phyloP scores from a whole-genome alignment of 2,329 filamentous ascomycete genomes.

The Cytospora paraplurivora region DNA sequence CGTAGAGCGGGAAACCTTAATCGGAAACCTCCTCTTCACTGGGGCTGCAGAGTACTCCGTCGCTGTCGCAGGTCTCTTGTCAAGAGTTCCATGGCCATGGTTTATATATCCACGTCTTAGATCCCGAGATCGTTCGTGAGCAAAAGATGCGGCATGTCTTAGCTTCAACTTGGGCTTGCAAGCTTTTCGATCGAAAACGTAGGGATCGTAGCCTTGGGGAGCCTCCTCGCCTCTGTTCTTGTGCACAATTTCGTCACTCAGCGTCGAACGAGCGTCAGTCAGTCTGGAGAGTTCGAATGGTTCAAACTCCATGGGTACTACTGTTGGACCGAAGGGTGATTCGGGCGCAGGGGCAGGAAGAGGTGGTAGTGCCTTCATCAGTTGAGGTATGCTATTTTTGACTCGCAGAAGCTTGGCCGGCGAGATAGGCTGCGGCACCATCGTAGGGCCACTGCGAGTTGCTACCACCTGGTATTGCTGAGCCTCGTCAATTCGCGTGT shows the following conservation, averaged over 20 bases:
- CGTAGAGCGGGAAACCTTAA: slow-evolving; percentile 23
- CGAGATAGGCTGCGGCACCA: slow-evolving; percentile 53
- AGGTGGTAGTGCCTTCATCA: slow-evolving; percentile 56
- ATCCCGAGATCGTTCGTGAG: not conserved
- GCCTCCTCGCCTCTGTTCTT: slow-evolving; percentile 3
- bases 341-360: slow-evolving; percentile 39
- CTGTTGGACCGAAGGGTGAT: slow-evolving; percentile 18
- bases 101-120: not conserved
- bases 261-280: slow-evolving; percentile 26
- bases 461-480: slow-evolving; percentile 26
- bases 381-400: slow-evolving; percentile 52
- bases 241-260: slow-evolving; percentile 6
- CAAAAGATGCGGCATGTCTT: slow-evolving; percentile 19
- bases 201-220: slow-evolving; percentile 19
- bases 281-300: slow-evolving; percentile 24
- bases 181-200: slow-evolving; percentile 20
- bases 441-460: slow-evolving; percentile 36
- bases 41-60: slow-evolving; percentile 22
- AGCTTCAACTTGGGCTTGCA: slow-evolving; percentile 27
- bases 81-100: not conserved
- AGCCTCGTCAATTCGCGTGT: slow-evolving; percentile 14
- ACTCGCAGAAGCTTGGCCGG: slow-evolving; percentile 47
- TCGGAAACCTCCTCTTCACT: slow-evolving; percentile 22
- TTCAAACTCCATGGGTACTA: slow-evolving; percentile 23
- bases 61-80: slow-evolving; percentile 9